A percentile compares a stretch with the other conserved stretches of the same genome.
Evolutionary conservation across 768 basidiomycete genomes (phyloP).

Genomic region (Ephemerocybe angulata): DNA sequence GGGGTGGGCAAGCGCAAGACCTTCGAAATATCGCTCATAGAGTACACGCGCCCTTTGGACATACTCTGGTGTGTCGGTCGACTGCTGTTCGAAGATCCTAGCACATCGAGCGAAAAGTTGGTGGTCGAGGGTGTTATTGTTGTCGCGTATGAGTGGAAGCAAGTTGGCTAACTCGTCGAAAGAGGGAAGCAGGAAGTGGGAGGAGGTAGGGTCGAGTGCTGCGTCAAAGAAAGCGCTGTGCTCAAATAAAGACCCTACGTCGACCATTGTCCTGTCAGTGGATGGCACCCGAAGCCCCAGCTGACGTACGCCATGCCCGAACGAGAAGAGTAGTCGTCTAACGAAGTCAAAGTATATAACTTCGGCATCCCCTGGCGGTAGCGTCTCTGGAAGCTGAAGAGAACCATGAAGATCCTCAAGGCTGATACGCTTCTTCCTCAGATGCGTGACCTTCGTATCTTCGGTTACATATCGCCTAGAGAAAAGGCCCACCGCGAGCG

Average conservation of each 20-base stretch:
- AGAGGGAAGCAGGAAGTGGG: slow-evolving; percentile 27
- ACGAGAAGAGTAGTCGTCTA: neutral
- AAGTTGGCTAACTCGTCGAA: slow-evolving; percentile 27
- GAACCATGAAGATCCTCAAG: neutral
- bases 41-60: neutral
- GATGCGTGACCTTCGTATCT: neutral
- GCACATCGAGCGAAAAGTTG: neutral
- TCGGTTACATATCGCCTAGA: neutral
- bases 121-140: neutral
- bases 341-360: slow-evolving; percentile 5
- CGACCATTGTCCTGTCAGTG: slow-evolving; percentile 18
- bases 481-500: slow-evolving; percentile 6
- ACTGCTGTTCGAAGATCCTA: neutral
- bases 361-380: slow-evolving; percentile 14
- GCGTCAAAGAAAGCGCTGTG: slow-evolving; percentile 33
- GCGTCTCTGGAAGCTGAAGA: slow-evolving; percentile 7
- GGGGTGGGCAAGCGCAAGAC: slow-evolving; percentile 1
- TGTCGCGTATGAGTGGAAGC: slow-evolving; percentile 21
- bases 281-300: slow-evolving; percentile 31
- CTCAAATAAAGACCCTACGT: slow-evolving; percentile 30
- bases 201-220: slow-evolving; percentile 29
- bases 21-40: too few species aligned
- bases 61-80: neutral
- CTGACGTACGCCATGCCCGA: too few species aligned
- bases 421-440: slow-evolving; percentile 1